Conservation (phyloP, 202 grass and related monocot genomes). For the Brachypodium distachyon region DNA sequence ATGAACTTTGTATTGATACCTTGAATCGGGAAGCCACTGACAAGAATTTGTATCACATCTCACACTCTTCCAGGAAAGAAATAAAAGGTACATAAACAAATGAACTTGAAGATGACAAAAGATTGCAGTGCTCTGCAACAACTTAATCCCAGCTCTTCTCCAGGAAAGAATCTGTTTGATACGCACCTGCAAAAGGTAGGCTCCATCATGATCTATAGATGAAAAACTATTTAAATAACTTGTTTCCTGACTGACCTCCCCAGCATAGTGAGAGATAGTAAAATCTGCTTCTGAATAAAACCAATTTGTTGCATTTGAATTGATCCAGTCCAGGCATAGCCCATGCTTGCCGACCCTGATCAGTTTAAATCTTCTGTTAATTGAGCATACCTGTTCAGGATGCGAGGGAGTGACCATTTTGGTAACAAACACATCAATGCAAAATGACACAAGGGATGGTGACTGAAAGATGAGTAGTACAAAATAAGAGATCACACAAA, state of each 20-base stretch:
- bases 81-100: constrained; percentile 88
- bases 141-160: constrained; percentile 98
- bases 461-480: too few relatives aligned
- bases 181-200: constrained; percentile 51
- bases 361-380: too few relatives aligned
- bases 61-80: constrained; percentile 75
- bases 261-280: constrained; percentile 88
- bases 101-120: constrained; percentile 77
- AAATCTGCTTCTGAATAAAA: constrained; percentile 99
- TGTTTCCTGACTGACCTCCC: constrained; percentile 51
- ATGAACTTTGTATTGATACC: constrained; percentile 35
- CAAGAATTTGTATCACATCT: constrained; percentile 95
- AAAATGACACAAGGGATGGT: too few relatives aligned
- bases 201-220: background rate
- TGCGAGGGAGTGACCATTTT: too few relatives aligned
- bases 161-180: constrained; percentile 94
- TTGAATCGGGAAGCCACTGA: constrained; percentile 98
- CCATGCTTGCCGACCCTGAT: too few relatives aligned
- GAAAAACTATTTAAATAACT: constrained; percentile 19
- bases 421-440: too few relatives aligned
- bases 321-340: too few relatives aligned
- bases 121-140: constrained; percentile 91
- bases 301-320: too few relatives aligned
- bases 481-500: too few relatives aligned
- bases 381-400: too few relatives aligned